These are phyloP conservation scores for Yamadazyma paraphyllophila DNA, from an alignment of 805 yeast genomes.

Conservation along the genomic window DNA sequence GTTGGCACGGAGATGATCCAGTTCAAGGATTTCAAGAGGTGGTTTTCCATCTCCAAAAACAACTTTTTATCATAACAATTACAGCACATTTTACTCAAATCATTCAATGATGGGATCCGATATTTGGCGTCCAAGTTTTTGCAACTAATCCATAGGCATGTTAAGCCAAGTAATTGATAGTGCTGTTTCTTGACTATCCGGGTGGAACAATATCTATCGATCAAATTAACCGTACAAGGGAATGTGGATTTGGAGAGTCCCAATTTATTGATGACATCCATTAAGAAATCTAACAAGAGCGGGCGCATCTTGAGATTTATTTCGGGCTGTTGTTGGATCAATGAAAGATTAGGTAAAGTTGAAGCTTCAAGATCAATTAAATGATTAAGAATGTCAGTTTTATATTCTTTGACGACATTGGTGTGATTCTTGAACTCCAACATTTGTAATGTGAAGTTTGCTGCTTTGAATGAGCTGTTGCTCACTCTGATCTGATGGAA, in stretches of 20 bases:
- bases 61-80: slow-evolving; percentile 54
- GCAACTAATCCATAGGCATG: slow-evolving; percentile 44
- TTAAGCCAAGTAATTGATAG: slow-evolving; percentile 43
- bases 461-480: slow-evolving; percentile 34
- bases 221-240: slow-evolving; percentile 44
- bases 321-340: slow-evolving; percentile 47
- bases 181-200: slow-evolving; percentile 46
- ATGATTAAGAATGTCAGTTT: slow-evolving; percentile 40
- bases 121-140: slow-evolving; percentile 53
- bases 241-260: slow-evolving; percentile 40
- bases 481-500: slow-evolving; percentile 32
- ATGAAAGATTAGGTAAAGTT: slow-evolving; percentile 30
- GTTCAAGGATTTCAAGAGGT: slow-evolving; percentile 57
- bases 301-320: slow-evolving; percentile 46
- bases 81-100: slow-evolving; percentile 55
- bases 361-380: slow-evolving; percentile 27
- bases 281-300: slow-evolving; percentile 39
- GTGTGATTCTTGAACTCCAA: slow-evolving; percentile 51
- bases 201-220: slow-evolving; percentile 44
- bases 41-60: slow-evolving; percentile 68
- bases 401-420: slow-evolving; percentile 43
- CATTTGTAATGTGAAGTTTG: slow-evolving; percentile 39
- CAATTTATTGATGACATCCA: slow-evolving; percentile 44
- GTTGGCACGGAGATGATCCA: slow-evolving; percentile 67
- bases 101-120: slow-evolving; percentile 54